These are phyloP conservation scores for Trifolium fragiferum DNA, from an alignment of 306 rosid genomes.

Conservation along the genomic window DNA sequence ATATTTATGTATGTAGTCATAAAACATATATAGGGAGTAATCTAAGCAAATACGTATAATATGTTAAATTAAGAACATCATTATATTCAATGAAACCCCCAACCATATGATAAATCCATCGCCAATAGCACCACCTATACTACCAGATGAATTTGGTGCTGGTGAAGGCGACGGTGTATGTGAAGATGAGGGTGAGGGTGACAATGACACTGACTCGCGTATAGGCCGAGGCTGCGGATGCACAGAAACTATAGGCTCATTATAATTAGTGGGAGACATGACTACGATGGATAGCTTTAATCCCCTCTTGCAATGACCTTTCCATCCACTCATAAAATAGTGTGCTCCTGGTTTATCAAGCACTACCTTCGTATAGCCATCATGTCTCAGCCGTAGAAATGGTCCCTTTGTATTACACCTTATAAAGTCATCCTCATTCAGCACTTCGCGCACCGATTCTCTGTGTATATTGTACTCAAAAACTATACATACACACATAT, in stretches of 20 bases:
- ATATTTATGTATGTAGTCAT: no score
- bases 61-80: no score
- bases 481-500: no score
- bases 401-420: conserved; percentile 10
- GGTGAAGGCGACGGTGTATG: neutral
- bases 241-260: no score
- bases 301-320: conserved; percentile 38
- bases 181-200: no score
- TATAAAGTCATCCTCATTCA: conserved; percentile 33
- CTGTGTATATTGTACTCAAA: conserved; percentile 30
- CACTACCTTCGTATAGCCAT: conserved; percentile 30
- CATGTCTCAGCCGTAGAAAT: neutral
- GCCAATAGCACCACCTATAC: neutral
- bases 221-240: no score
- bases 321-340: conserved; percentile 46
- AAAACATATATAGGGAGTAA: no score
- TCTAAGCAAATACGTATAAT: no score
- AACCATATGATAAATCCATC: conserved; percentile 21
- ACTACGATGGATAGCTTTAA: conserved; percentile 41
- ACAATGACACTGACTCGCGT: no score
- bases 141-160: neutral
- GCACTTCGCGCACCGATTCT: conserved; percentile 49
- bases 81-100: conserved; percentile 26
- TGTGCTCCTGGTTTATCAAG: conserved; percentile 36
- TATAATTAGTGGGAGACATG: neutral